phyloP scores from a whole-genome alignment of 1,284 basidiomycete genomes.

The Cryptococcus hybrid region DNA sequence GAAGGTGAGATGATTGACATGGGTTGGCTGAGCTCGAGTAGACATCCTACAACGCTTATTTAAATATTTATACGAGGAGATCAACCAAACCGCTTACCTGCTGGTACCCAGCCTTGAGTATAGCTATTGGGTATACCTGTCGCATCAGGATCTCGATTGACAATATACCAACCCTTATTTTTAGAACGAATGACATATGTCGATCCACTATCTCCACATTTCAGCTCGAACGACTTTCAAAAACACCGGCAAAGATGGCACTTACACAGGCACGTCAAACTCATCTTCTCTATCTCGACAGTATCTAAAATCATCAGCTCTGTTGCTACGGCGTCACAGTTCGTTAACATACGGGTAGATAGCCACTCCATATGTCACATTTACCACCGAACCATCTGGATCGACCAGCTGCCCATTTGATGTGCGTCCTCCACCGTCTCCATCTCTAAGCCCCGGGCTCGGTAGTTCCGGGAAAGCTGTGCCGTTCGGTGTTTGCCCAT shows the following conservation, averaged over 20 bases:
- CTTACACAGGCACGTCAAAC: constrained; percentile 94
- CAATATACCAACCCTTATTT: constrained; percentile 98
- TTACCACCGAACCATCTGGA: constrained; percentile 38
- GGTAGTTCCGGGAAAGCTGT: constrained; percentile 43
- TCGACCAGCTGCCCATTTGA: constrained; percentile 29
- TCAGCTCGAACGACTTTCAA: constrained; percentile 10
- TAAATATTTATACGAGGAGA: not conserved
- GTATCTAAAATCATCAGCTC: constrained; percentile 58
- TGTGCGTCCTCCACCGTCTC: constrained; percentile 8
- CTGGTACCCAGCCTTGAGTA: constrained; percentile 84
- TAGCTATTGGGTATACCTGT: constrained; percentile 67
- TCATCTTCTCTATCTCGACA: constrained; percentile 97
- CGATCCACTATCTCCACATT: constrained; percentile 61
- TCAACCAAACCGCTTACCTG: constrained; percentile 51
- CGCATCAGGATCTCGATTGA: constrained; percentile 87
- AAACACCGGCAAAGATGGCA: constrained; percentile 21
- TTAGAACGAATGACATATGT: constrained; percentile 92
- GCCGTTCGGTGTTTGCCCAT: constrained; percentile 26
- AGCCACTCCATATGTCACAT: constrained; percentile 52
- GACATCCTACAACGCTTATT: constrained; percentile 60
- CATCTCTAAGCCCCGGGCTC: constrained; percentile 38
- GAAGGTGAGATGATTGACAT: constrained; percentile 51
- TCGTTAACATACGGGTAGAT: constrained; percentile 50
- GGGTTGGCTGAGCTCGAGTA: constrained; percentile 85
- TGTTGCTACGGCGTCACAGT: not conserved